Percentiles rank a stretch among this genome's conserved stretches.
Evolutionary conservation across 768 basidiomycete species (phyloP).

Genomic region (Holtermannia corniformis): DNA sequence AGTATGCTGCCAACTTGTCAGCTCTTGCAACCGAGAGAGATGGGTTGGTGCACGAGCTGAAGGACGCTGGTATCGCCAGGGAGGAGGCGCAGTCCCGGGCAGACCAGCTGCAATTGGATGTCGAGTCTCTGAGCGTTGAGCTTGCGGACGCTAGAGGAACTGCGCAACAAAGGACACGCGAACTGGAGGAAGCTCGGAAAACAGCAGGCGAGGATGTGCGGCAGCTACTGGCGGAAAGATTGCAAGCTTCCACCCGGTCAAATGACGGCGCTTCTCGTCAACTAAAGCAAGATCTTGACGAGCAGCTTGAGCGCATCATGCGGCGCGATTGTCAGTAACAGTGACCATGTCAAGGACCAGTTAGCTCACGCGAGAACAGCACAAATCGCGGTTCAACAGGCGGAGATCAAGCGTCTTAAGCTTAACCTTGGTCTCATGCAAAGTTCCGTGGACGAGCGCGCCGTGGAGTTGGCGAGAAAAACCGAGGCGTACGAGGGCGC

Average conservation of each 20-base stretch:
- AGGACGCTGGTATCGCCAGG: conserved; percentile 7
- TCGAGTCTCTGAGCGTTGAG: neutral
- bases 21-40: conserved; percentile 2
- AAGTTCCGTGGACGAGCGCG: neutral
- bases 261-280: neutral
- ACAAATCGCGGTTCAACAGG: neutral
- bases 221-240: neutral
- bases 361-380: neutral
- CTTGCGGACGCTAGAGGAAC: neutral
- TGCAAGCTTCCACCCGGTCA: neutral
- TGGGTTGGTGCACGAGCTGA: conserved; percentile 3
- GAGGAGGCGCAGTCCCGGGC: conserved; percentile 5
- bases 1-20: neutral
- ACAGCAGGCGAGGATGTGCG: neutral
- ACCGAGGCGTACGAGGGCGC: too few relatives aligned
- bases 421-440: neutral
- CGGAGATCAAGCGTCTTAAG: neutral
- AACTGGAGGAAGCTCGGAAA: neutral
- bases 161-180: neutral
- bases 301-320: neutral
- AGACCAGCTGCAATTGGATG: neutral
- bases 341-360: neutral
- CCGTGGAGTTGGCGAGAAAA: neutral
- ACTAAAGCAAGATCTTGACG: neutral
- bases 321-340: neutral